Base-by-base conservation (phyloP, 2,329 filamentous ascomycete genomes). In the Tetracladium maxilliforme region DNA sequence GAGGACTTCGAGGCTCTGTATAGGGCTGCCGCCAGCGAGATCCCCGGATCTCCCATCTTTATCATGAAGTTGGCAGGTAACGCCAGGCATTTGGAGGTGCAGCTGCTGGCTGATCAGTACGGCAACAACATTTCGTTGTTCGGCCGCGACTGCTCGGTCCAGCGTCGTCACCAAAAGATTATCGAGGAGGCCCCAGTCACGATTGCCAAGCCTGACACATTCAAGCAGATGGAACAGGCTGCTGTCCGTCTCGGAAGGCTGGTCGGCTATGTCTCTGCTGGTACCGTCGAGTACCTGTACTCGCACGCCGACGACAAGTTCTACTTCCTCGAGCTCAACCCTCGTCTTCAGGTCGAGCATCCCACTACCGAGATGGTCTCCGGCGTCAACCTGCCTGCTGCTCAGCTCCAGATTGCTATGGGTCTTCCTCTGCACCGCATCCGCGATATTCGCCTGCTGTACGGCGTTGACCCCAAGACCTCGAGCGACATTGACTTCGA, bases 101-200 rank as follows among this genome's bases (percentile, higher is more conserved):
- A 98, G 59, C 64, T 98, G 37, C 66, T 98, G 27, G 92, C 90
- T 36, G 92, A 98, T 61, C 84, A 98, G 65, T 98, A 98, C 52
- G 90, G 92, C 47, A 94, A 98, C 70, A 95, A 95, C 61, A 94
- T 98, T 49, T 98, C 90, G 7, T 73, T 98, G 25, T 98, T 95
- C 43, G 90, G 90, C 47, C 77, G 90, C 72, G 90, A 98, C 61
- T 98, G 90, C 52, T 98, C 90, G 39, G 90, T 98, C 10, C 90
- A 98, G 62, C 74, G 90, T 54, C 74, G 90, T 51, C 92, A 98
- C 58, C 92, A 98, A 56, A 98, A 98, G 67, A 98, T 98, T 52
- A 98, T 98, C 36, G 90, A 98, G 54, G 90, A 98, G 56, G 90
- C 90, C 5, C 90, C 90, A 19, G 92, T 95, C 38, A 98, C 90